Evolutionary conservation across 2,329 filamentous ascomycete genomes (phyloP).

Genomic region (Fusarium pilosicola): DNA sequence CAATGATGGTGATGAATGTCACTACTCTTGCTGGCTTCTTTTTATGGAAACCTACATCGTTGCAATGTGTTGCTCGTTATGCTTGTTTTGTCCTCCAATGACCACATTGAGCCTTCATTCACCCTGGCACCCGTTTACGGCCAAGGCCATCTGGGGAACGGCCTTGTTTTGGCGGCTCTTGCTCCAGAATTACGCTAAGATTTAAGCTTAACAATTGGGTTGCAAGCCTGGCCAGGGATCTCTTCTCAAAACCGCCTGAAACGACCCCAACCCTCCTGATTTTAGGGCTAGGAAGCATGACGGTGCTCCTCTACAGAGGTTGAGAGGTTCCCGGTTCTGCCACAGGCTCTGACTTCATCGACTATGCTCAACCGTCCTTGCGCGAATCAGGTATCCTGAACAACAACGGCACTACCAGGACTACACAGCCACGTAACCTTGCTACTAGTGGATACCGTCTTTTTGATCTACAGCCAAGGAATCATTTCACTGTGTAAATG

Average conservation of each 20-base stretch:
- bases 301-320: neutral
- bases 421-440: constrained; percentile 29
- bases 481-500: constrained; percentile 24
- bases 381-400: constrained; percentile 3
- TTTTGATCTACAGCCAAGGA: constrained; percentile 29
- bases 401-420: constrained; percentile 4
- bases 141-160: neutral
- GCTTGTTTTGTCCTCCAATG: constrained; percentile 4
- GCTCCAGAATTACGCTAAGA: constrained; percentile 26
- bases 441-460: constrained; percentile 1
- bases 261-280: constrained; percentile 6
- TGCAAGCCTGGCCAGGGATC: constrained; percentile 20
- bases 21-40: neutral
- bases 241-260: constrained; percentile 10
- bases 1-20: constrained; percentile 15
- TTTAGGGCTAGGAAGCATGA: neutral
- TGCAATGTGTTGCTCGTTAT: constrained; percentile 6
- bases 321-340: neutral
- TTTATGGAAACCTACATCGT: constrained; percentile 14
- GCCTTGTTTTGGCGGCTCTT: constrained; percentile 24
- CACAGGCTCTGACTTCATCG: constrained; percentile 3
- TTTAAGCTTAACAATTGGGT: constrained; percentile 36
- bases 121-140: neutral
- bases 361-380: neutral
- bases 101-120: constrained; percentile 1